Evolutionary conservation across 768 basidiomycete species (phyloP), one percentile per base, ranked within the genome.

Genomic region (Kwoniella europaea): DNA sequence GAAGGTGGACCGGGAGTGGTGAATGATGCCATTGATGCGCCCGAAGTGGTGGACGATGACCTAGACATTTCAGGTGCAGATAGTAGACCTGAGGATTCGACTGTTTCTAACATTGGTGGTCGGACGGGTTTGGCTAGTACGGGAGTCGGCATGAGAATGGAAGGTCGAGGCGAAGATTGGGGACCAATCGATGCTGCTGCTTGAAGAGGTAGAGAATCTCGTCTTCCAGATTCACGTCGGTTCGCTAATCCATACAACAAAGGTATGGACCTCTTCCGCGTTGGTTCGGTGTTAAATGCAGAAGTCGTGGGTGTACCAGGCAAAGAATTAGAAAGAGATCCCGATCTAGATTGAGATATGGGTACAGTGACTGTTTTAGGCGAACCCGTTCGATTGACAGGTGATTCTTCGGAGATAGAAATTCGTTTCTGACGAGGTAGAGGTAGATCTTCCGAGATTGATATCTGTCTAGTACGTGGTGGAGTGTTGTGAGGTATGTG

Each of bases 51-150:
- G 6, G 68, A 64, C 4, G 68, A 70, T 9, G 68, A 64, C n/a
- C 68, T 53, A 10, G 68, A 70, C 68, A 70, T 70, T 16, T 70
- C 63, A n/a, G 68, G 68, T 22, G 68, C 68, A 16, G 29, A 41
- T 15, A 70, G 54, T 24, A 55, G 29, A 27, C 52, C 46, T 10
- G 13, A 24, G 12, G 62, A 50, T 2, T 50, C 24, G 12, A 54
- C 58, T 10, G 61, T 44, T 15, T 62, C 58, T n/a, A 70, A 63
- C 43, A 70, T 46, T 35, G 68, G 46, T n/a, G 68, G 63, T 58
- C 63, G 29, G 5, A 29, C 46, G 18, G 59, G 43, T 44, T 58
- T 27, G 41, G 59, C 41, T 0, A 41, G 1, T 24, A 60, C 35
- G 0, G 65, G 65, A 12, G 58, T n/a, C 22, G 71, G 71, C 56